Percentiles rank a stretch among this genome's conserved stretches.
Conservation (phyloP, 768 basidiomycete species). For the Naematelia aurantialba region DNA sequence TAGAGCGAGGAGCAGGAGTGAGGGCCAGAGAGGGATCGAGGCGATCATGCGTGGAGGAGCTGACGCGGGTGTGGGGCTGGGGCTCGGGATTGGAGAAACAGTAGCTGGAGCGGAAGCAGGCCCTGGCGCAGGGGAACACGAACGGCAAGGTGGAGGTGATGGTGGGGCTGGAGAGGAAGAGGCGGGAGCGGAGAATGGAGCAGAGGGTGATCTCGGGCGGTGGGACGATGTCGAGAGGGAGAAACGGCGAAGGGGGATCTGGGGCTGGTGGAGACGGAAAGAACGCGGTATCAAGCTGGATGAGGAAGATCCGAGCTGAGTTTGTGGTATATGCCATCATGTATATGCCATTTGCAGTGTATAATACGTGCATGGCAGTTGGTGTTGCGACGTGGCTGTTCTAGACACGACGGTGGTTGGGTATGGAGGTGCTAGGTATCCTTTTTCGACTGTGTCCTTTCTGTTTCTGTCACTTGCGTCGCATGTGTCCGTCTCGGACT, state of each 20-base stretch:
- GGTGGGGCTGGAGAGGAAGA: too few relatives aligned
- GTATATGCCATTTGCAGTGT: too few relatives aligned
- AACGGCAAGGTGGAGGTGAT: not conserved
- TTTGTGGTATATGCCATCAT: not conserved
- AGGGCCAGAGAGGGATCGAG: constrained; percentile 24
- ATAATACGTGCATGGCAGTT: not conserved
- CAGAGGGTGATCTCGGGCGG: too few relatives aligned
- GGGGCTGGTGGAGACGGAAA: not conserved
- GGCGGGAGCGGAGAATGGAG: too few relatives aligned
- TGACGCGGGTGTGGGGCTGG: not conserved
- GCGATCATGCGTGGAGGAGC: constrained; percentile 32
- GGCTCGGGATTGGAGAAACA: constrained; percentile 13
- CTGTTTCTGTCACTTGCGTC: too few relatives aligned
- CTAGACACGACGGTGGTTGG: too few relatives aligned
- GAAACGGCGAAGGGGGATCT: not conserved
- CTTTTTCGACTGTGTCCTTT: too few relatives aligned
- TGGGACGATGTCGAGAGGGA: too few relatives aligned
- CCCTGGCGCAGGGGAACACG: constrained; percentile 2
- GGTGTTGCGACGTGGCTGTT: not conserved
- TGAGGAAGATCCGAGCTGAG: not conserved
- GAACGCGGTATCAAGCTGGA: not conserved
- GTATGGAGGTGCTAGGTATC: not conserved
- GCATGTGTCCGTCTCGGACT: too few relatives aligned
- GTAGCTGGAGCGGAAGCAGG: constrained; percentile 11
- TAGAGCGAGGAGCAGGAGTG: constrained; percentile 28